These are phyloP conservation scores for Tripterygium wilfordii DNA, from an alignment of 177 flowering plant genomes.

Conservation along the genomic window DNA sequence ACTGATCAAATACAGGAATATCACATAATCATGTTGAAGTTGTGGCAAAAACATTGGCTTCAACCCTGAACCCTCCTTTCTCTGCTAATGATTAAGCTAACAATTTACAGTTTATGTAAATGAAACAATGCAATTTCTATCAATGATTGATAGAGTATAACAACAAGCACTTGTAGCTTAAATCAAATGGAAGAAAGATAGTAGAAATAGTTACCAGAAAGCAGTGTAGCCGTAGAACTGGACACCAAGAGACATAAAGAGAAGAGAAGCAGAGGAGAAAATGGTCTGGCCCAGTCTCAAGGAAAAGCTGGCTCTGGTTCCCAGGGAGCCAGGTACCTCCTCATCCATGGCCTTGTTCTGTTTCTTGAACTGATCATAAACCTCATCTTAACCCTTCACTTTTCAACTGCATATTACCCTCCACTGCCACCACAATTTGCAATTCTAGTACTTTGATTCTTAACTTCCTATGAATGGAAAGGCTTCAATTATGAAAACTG, in stretches of 20 bases:
- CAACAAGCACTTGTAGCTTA: neutral
- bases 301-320: conserved; percentile 61
- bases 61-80: too few species aligned
- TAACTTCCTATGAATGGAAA: conserved; percentile 1
- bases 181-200: neutral
- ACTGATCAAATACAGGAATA: too few species aligned
- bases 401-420: conserved; percentile 18
- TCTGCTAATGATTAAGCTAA: too few species aligned
- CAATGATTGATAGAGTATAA: too few species aligned
- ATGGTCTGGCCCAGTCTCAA: conserved; percentile 71
- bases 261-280: conserved; percentile 72
- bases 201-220: conserved; percentile 52
- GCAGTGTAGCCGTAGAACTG: conserved; percentile 82
- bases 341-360: conserved; percentile 37
- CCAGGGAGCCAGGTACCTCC: conserved; percentile 62
- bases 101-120: too few species aligned
- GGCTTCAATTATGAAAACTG: neutral
- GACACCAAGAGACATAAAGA: conserved; percentile 73
- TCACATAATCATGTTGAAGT: too few species aligned
- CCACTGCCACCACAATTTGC: conserved; percentile 1
- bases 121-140: too few species aligned
- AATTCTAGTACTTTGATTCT: neutral
- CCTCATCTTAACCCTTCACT: neutral
- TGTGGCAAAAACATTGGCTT: too few species aligned
- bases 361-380: neutral